Conservation (phyloP, 148 eudicot genomes). For the Rhododendron vialii region DNA sequence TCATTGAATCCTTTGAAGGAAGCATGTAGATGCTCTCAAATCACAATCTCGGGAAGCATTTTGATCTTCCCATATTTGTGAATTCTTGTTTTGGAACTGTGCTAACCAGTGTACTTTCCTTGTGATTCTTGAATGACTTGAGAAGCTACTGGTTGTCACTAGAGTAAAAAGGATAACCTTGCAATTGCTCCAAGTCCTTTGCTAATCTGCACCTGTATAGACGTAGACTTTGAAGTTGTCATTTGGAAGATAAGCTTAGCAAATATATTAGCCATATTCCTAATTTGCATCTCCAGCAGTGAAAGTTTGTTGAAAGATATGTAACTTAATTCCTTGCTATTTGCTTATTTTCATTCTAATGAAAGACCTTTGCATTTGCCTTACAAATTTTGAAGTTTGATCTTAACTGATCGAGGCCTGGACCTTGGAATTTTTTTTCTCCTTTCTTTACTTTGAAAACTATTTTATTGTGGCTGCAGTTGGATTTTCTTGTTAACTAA, state of each 20-base stretch:
- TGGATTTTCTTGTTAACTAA: neutral
- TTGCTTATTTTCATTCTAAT: neutral
- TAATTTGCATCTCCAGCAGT: neutral
- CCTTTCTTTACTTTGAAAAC: neutral
- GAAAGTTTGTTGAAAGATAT: neutral
- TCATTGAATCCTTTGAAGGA: neutral
- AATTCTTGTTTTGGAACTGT: neutral
- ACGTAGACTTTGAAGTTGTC: neutral
- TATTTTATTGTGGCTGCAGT: neutral
- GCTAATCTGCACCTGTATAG: neutral
- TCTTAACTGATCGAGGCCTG: neutral
- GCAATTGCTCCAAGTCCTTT: neutral
- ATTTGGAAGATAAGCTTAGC: neutral
- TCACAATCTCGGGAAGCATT: neutral
- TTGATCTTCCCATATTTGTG: neutral
- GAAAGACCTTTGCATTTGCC: neutral
- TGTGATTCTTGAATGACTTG: neutral
- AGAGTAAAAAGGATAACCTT: neutral
- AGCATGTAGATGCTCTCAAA: neutral
- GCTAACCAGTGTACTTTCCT: neutral
- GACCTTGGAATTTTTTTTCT: neutral
- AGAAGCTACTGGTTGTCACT: neutral
- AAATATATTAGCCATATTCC: neutral
- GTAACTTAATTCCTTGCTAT: neutral
- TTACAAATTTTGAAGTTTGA: neutral